Conservation (phyloP, 306 rosid species). For the Quercus alba region DNA sequence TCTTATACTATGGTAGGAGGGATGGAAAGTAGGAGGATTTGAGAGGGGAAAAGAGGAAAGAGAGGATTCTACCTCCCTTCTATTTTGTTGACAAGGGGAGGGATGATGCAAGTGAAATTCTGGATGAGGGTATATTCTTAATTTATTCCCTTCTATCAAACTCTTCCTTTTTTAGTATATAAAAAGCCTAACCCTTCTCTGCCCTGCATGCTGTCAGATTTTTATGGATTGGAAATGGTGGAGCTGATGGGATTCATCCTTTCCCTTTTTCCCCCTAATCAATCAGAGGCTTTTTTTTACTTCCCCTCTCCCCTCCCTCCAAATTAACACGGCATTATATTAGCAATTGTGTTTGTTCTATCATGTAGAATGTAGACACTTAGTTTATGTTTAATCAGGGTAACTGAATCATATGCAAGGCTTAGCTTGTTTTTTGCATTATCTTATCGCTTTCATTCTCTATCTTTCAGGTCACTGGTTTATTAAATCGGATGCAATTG, state of each 20-base stretch:
- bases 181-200: background rate
- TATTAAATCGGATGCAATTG: slow-evolving; percentile 87
- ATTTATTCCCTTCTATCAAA: background rate
- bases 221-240: background rate
- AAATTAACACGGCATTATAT: background rate
- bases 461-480: slow-evolving; percentile 60
- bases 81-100: background rate
- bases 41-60: background rate
- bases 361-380: background rate
- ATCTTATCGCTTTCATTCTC: slow-evolving; percentile 4
- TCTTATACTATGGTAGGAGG: too few relatives aligned
- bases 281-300: background rate
- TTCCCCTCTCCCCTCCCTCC: background rate
- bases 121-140: background rate
- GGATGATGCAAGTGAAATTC: background rate
- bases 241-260: background rate
- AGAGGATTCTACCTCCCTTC: background rate
- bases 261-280: background rate
- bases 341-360: background rate
- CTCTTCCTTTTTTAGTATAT: background rate
- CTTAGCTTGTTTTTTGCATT: background rate
- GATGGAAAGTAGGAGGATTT: background rate
- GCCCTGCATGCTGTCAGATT: background rate
- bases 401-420: background rate
- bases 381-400: background rate